Evolutionary conservation across 352 stramenopile species (phyloP), one percentile per base, ranked within the genome.

Genomic region (Pythium plurisporium): DNA sequence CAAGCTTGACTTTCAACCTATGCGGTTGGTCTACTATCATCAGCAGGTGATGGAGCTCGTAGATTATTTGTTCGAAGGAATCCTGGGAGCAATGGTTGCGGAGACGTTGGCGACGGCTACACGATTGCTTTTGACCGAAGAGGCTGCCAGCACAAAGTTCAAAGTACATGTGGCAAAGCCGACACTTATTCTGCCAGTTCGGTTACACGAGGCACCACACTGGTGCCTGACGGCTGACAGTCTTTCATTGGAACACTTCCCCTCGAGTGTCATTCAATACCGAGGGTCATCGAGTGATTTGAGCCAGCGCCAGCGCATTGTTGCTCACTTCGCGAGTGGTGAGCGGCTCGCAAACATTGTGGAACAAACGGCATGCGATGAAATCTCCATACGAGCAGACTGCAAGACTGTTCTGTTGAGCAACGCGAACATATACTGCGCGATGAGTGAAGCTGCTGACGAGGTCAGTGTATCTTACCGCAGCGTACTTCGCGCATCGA

Each of bases 1-100:
- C 26, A 46, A 49, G n/a, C 37, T 88, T 31, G 57, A 77, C 2
- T 84, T 94, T 36, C 66, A 81, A 51, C 71, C 82, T 3, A 73
- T 92, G 2, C 80, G 82, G 5, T 70, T 89, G 38, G 82, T 94
- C 15, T 94, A 94, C 51, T 90, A 87, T 42, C 84, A 94, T 30
- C 84, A 94, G n/a, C 84, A 94, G 46, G 62, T 94, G 5, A 59
- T 94, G 34, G 84, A 94, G 54, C 57, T 94, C 10, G 74, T 80
- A 10, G 84, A 94, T 51, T 94, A 91, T 42, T 53, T 94, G 9
- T 81, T 92, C 51, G 82, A 94, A 69, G 84, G 84, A 11, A 76
- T 94, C 30, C 61, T 92, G 31, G 84, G 84, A 23, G 62, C 79
- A 2, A 82, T 91, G 56, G 69, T 92, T 37, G 86, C 67, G 25